Conservation (phyloP, 2,329 filamentous ascomycete species). For the Scedosporium minutisporum region DNA sequence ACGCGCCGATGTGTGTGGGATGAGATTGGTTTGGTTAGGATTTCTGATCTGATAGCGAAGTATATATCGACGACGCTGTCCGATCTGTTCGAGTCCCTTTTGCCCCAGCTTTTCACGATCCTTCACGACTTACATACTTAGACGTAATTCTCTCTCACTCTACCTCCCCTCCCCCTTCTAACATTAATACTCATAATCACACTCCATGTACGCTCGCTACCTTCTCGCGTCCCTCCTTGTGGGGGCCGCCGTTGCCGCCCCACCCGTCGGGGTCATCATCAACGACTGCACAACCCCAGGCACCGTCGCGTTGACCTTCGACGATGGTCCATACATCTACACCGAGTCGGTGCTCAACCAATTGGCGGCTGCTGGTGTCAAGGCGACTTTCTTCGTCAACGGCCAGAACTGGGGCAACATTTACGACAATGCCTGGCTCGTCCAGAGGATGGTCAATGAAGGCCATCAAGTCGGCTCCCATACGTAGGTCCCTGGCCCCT, state of each 20-base stretch:
- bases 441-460: slow-evolving; percentile 36
- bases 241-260: neutral
- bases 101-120: neutral
- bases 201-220: neutral
- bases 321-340: slow-evolving; percentile 34
- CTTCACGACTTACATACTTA: no score
- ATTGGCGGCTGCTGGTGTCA: slow-evolving; percentile 19
- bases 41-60: neutral
- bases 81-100: neutral
- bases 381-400: slow-evolving; percentile 29
- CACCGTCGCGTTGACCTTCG: slow-evolving; percentile 34
- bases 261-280: neutral
- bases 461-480: slow-evolving; percentile 53
- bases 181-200: neutral
- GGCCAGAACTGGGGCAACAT: slow-evolving; percentile 22
- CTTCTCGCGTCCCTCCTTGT: neutral
- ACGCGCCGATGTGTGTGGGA: neutral
- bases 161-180: neutral
- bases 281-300: slow-evolving; percentile 20
- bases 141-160: no score
- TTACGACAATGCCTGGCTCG: slow-evolving; percentile 13
- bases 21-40: neutral
- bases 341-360: slow-evolving; percentile 31
- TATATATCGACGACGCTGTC: neutral
- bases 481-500: slow-evolving; percentile 20